Evolutionary conservation across 2,329 filamentous ascomycete species (phyloP).

Genomic region (Paraconiothyrium brasiliense): DNA sequence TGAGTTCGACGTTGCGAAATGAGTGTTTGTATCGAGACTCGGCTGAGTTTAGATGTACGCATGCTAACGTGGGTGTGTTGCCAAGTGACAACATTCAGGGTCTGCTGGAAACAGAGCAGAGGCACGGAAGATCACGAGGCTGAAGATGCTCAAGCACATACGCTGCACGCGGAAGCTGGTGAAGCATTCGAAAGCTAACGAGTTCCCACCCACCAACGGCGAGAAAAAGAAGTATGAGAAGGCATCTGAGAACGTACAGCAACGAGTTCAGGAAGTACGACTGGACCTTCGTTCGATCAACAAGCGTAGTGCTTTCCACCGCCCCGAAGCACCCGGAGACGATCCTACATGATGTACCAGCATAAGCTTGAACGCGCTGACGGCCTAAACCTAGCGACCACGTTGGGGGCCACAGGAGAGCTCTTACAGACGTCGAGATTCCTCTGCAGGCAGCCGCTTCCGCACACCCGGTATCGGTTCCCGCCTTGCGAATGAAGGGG

Average conservation of each 20-base stretch:
- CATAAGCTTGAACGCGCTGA: slow-evolving; percentile 4
- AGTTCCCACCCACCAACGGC: slow-evolving; percentile 40
- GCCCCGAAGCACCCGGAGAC: not conserved
- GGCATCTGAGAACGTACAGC: too few species aligned
- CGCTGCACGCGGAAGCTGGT: too few species aligned
- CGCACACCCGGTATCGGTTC: slow-evolving; percentile 12
- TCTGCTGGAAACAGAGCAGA: too few species aligned
- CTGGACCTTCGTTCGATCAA: not conserved
- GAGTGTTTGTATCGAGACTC: too few species aligned
- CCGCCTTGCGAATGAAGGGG: not conserved
- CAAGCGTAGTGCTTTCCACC: not conserved
- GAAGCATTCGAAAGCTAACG: slow-evolving; percentile 45
- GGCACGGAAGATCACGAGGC: too few species aligned
- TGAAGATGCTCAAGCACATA: too few species aligned
- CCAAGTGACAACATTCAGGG: too few species aligned
- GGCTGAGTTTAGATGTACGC: slow-evolving; percentile 54
- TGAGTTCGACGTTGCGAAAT: too few species aligned
- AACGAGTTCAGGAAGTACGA: slow-evolving; percentile 33
- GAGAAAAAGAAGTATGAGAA: slow-evolving; percentile 19
- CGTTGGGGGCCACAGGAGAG: slow-evolving; percentile 1
- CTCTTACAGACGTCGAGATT: not conserved
- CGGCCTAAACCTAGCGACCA: slow-evolving; percentile 1
- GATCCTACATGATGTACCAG: not conserved
- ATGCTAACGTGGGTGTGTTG: too few species aligned
- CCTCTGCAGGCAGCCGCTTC: slow-evolving; percentile 13